These are phyloP conservation scores for Phytopythium ostracodes DNA, from an alignment of 352 stramenopile genomes.

Conservation along the genomic window DNA sequence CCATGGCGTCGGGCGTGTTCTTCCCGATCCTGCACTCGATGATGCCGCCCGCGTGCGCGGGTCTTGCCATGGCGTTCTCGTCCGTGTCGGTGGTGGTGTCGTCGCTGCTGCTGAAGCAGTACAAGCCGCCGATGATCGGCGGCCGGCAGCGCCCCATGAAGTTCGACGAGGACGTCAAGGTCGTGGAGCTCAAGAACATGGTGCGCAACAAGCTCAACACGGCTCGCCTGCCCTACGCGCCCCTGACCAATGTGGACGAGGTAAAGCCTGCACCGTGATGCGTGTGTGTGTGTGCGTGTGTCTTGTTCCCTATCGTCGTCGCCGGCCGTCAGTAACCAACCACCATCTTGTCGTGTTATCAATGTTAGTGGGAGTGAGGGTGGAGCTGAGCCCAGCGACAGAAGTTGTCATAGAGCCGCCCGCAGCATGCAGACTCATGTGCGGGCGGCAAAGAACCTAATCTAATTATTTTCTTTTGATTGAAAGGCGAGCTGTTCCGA, in stretches of 20 bases:
- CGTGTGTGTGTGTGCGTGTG: background rate
- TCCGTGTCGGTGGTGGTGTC: slow-evolving; percentile 86
- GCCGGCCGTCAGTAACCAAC: background rate
- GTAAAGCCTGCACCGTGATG: slow-evolving; percentile 11
- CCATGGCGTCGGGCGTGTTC: slow-evolving; percentile 80
- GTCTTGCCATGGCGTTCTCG: slow-evolving; percentile 86
- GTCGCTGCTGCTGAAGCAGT: slow-evolving; percentile 82
- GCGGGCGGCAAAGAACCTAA: background rate
- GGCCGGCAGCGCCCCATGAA: slow-evolving; percentile 31
- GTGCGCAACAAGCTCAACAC: slow-evolving; percentile 55
- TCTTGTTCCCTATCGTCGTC: background rate
- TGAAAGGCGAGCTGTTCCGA: background rate
- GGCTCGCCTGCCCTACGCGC: slow-evolving; percentile 56
- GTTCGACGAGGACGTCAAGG: slow-evolving; percentile 62
- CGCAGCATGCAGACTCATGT: background rate
- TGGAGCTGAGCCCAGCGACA: background rate
- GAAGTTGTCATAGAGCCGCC: background rate
- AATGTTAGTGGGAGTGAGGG: slow-evolving; percentile 7
- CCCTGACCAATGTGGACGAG: slow-evolving; percentile 63
- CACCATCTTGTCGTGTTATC: background rate
- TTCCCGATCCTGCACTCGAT: slow-evolving; percentile 79
- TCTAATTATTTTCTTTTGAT: slow-evolving; percentile 7
- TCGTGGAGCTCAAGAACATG: slow-evolving; percentile 76
- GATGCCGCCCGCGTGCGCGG: slow-evolving; percentile 82
- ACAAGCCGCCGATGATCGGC: slow-evolving; percentile 45